Percentiles rank a stretch among this genome's conserved stretches.
phyloP scores from a whole-genome alignment of 306 rosid genomes.

The Senna siamea region DNA sequence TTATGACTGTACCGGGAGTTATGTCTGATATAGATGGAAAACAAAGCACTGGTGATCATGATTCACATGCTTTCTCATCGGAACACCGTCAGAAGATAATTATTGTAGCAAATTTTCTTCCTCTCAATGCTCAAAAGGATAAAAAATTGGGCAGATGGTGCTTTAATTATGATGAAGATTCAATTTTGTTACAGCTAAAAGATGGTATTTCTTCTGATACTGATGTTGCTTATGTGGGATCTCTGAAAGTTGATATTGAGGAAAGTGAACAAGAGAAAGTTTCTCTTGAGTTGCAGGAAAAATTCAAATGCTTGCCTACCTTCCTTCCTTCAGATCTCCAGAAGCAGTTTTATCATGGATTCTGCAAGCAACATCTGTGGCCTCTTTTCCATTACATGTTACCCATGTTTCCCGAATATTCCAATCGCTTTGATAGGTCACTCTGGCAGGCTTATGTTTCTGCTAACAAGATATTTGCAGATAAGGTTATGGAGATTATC shows the following conservation, averaged over 20 bases:
- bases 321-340: conserved; percentile 69
- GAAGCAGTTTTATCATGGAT: conserved; percentile 74
- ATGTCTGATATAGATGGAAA: conserved; percentile 54
- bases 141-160: conserved; percentile 60
- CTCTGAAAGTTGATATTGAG: conserved; percentile 62
- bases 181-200: conserved; percentile 64
- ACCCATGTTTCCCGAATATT: conserved; percentile 70
- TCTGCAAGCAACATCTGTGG: conserved; percentile 87
- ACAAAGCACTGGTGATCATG: conserved; percentile 40
- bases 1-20: conserved; percentile 62
- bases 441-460: conserved; percentile 93
- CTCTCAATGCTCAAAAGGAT: conserved; percentile 71
- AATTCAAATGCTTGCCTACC: conserved; percentile 79
- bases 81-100: conserved; percentile 56
- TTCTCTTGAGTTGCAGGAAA: conserved; percentile 68
- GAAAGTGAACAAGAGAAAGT: conserved; percentile 70
- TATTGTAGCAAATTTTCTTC: conserved; percentile 74
- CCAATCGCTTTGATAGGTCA: conserved; percentile 67
- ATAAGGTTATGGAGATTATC: conserved; percentile 76
- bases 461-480: conserved; percentile 79
- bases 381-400: conserved; percentile 85
- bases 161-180: conserved; percentile 79
- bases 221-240: conserved; percentile 74
- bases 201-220: conserved; percentile 64
- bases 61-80: conserved; percentile 37